Conservation (phyloP, 2,329 filamentous ascomycete genomes). For the Fusarium acutatum region DNA sequence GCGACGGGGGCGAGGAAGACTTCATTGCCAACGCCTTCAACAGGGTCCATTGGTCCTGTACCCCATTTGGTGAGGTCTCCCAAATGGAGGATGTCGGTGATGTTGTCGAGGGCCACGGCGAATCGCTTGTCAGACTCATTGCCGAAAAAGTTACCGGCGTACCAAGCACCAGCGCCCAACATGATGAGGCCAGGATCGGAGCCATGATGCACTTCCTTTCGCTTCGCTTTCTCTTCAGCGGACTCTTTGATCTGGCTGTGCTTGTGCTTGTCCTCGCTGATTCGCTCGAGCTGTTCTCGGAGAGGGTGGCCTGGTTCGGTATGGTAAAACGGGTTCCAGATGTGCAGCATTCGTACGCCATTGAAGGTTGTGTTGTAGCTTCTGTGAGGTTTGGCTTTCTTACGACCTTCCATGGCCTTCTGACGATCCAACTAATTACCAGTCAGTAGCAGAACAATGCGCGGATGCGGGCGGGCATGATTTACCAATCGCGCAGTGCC, state of each 20-base stretch:
- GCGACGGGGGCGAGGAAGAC: slow-evolving; percentile 43
- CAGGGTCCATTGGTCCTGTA: slow-evolving; percentile 31
- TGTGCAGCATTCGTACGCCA: slow-evolving; percentile 60
- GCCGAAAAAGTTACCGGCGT: slow-evolving; percentile 10
- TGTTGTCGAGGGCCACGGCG: slow-evolving; percentile 32
- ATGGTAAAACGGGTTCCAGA: slow-evolving; percentile 72
- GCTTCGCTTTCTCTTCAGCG: neutral
- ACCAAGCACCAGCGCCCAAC: slow-evolving; percentile 42
- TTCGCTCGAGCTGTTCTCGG: slow-evolving; percentile 33
- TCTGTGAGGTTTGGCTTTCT: slow-evolving; percentile 14
- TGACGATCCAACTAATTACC: slow-evolving; percentile 33
- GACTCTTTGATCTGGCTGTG: neutral
- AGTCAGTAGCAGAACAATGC: neutral
- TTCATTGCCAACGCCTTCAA: slow-evolving; percentile 42
- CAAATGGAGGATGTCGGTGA: slow-evolving; percentile 34
- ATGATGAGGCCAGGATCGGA: slow-evolving; percentile 34
- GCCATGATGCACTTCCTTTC: slow-evolving; percentile 20
- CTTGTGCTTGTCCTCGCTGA: slow-evolving; percentile 30
- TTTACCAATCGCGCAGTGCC: slow-evolving; percentile 50
- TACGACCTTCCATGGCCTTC: slow-evolving; percentile 16
- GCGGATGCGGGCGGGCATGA: neutral
- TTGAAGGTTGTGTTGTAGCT: slow-evolving; percentile 50
- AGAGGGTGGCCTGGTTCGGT: slow-evolving; percentile 39
- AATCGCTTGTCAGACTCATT: slow-evolving; percentile 25
- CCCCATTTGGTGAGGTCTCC: slow-evolving; percentile 31